Base-by-base conservation (phyloP, 768 basidiomycete genomes). In the Sutorius australiensis region DNA sequence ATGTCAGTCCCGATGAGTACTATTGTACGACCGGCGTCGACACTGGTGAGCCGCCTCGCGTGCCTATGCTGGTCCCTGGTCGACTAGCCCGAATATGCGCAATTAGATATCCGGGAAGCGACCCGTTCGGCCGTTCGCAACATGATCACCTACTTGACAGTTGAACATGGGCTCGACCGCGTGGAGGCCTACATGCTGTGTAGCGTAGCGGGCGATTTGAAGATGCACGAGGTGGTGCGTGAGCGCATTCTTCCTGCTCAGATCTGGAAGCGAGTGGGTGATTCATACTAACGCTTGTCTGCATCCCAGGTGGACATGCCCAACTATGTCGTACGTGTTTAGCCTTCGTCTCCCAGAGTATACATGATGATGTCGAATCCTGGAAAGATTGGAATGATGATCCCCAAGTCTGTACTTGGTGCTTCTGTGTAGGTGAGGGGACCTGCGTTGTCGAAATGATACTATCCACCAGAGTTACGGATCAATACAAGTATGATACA, bases 21-120 rank as follows among this genome's bases (percentile, higher is more conserved):
- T 84, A 83, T 61, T 76, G 78, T 51, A 83, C 81, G 2, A 83
- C 82, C 0, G 82, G 83, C 5, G 67, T 84, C 27, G 80, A 77
- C 32, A 60, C 78, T 13, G 73, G 75, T 76, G 49, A 47, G 66
- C 19, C 19, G 32, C 8, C 7, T n/a, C 17, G 8, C 19, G 19
- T 19, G 19, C 16, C 7, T 16, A 4, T 30, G 21, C 12, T 21
- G 6, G n/a, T 36, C 11, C 33, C 14, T 46, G 11, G 8, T 16
- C 16, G 13, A 21, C 43, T 16, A 36, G 40, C 36, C 14, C 38
- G 27, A 16, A 4, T 39, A 11, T 28, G 21, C 3, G 32, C 37
- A 33, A 37, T 17, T 28, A 67, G 82, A 83, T 57, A 70, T 84
- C 36, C 73, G 74, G 21, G 77, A 80, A 51, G 81, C 82, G 8